Percentiles rank a stretch among this genome's conserved stretches.
phyloP scores from a whole-genome alignment of 306 rosid species.

The Mimosa pudica region DNA sequence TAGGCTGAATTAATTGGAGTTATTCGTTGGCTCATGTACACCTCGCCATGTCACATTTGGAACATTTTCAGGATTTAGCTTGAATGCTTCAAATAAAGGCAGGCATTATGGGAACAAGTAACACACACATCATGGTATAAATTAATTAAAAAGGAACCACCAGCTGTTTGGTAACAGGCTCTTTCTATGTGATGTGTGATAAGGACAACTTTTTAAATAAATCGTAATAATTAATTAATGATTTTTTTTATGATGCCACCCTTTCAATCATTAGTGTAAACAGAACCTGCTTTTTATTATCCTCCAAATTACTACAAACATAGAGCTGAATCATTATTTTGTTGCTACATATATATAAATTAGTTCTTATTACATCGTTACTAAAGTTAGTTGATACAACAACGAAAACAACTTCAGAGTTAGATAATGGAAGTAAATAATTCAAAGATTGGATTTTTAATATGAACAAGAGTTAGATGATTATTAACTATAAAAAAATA shows the following conservation, averaged over 20 bases:
- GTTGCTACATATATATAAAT: neutral
- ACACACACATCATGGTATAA: neutral
- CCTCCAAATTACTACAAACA: constrained; percentile 14
- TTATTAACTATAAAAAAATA: no score
- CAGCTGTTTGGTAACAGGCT: neutral
- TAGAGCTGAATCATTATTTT: neutral
- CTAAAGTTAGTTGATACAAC: neutral
- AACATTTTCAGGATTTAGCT: neutral
- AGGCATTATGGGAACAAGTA: constrained; percentile 4
- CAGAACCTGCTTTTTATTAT: constrained; percentile 22
- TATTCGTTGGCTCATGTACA: neutral
- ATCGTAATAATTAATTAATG: neutral
- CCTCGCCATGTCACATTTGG: neutral
- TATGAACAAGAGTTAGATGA: no score
- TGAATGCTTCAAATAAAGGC: neutral
- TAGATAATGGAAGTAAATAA: neutral
- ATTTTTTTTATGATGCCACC: neutral
- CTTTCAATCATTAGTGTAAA: neutral
- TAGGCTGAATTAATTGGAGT: neutral
- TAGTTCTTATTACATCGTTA: neutral
- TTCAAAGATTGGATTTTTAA: neutral
- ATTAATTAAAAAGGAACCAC: neutral
- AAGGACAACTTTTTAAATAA: neutral
- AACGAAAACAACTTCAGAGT: neutral
- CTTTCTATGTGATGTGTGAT: neutral